A percentile compares a stretch with the other conserved stretches of the same genome.
Conservation (phyloP, 2,329 filamentous ascomycete genomes). For the Phialophora chinensis region DNA sequence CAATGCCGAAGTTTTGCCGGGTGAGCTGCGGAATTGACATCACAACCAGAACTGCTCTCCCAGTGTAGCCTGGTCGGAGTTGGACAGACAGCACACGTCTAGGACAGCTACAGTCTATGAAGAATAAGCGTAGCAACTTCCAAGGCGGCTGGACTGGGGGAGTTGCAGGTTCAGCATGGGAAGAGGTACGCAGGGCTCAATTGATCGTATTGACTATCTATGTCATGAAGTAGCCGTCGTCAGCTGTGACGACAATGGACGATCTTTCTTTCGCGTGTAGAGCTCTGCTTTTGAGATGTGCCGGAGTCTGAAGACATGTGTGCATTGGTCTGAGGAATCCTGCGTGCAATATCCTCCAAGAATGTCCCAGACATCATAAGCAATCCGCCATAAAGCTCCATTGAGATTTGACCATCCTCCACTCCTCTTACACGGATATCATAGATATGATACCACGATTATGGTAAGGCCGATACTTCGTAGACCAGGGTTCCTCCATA, state of each 20-base stretch:
- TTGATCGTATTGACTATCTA: conserved; percentile 22
- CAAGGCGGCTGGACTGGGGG: background rate
- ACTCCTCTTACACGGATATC: conserved; percentile 38
- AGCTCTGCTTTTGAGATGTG: conserved; percentile 28
- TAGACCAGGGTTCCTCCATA: conserved; percentile 23
- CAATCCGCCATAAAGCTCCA: conserved; percentile 39
- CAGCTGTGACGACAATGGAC: conserved; percentile 9
- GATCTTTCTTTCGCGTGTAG: background rate
- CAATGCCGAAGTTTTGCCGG: conserved; percentile 4
- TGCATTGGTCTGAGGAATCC: conserved; percentile 19
- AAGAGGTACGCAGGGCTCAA: conserved; percentile 12
- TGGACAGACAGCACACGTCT: background rate
- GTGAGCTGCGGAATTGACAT: background rate
- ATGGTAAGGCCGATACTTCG: conserved; percentile 38
- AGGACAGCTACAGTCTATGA: background rate
- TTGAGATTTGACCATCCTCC: conserved; percentile 35
- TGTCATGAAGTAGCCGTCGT: conserved; percentile 8
- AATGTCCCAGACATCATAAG: conserved; percentile 37
- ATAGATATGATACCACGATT: conserved; percentile 16
- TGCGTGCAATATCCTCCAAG: conserved; percentile 23
- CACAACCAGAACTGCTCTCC: background rate
- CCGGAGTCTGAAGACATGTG: conserved; percentile 29
- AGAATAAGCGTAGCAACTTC: background rate
- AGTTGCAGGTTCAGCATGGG: background rate
- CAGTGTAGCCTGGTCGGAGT: background rate